These are phyloP conservation scores for Yarrowia osloensis DNA, from an alignment of 805 yeast species.

Conservation along the genomic window DNA sequence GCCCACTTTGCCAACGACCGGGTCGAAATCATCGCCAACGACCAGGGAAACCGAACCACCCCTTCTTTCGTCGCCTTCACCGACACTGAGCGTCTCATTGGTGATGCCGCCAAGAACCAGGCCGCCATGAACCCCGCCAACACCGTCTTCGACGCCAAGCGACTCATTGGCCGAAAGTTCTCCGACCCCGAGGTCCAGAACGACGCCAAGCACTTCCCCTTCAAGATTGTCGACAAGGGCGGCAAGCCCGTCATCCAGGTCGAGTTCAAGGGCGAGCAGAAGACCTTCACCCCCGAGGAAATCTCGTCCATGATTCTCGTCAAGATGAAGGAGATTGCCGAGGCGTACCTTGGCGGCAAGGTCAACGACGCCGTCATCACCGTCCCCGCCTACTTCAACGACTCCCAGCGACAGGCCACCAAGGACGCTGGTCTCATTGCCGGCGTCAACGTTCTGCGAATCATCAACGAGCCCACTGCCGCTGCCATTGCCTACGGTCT, in stretches of 20 bases:
- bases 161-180: slow-evolving; percentile 85
- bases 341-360: slow-evolving; percentile 78
- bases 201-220: slow-evolving; percentile 23
- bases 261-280: slow-evolving; percentile 21
- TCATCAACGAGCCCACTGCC: slow-evolving; percentile 96
- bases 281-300: slow-evolving; percentile 65
- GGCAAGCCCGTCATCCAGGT: slow-evolving; percentile 19
- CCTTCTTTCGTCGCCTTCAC: slow-evolving; percentile 83
- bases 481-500: slow-evolving; percentile 99
- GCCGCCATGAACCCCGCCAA: slow-evolving; percentile 94
- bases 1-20: slow-evolving; percentile 83
- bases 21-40: slow-evolving; percentile 94
- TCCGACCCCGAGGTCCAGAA: slow-evolving; percentile 51
- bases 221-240: slow-evolving; percentile 23
- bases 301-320: slow-evolving; percentile 86
- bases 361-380: slow-evolving; percentile 93
- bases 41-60: slow-evolving; percentile 98
- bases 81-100: slow-evolving; percentile 41
- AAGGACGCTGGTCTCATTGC: slow-evolving; percentile 22
- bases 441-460: slow-evolving; percentile 58
- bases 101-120: slow-evolving; percentile 98
- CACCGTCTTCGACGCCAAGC: slow-evolving; percentile 94
- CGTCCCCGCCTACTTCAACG: slow-evolving; percentile 83
- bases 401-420: slow-evolving; percentile 17
- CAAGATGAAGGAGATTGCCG: slow-evolving; percentile 94